Base-by-base conservation (phyloP, 2,329 filamentous ascomycete species). In the Truncatella angustata region DNA sequence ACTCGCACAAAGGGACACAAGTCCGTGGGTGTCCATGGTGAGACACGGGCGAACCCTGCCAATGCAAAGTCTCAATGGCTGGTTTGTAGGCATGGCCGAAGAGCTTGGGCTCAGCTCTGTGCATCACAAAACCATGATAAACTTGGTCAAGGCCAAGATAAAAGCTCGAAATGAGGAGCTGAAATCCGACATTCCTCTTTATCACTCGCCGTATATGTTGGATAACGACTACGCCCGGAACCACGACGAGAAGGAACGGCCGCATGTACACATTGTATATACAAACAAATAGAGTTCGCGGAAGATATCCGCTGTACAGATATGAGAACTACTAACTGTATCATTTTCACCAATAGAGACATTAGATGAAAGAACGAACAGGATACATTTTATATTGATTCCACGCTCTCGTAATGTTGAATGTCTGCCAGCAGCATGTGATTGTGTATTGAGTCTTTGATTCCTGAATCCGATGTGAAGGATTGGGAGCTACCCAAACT, bases 1-100 rank as follows among this genome's bases (percentile, higher is more conserved):
- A 82, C 11, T 74, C 75, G 11, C 70, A 79, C 51, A 82, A 85
- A 48, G 73, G 77, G 5, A 68, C 70, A 7, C 61, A 68, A 89
- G 84, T 61, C 79, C 76, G 18, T 91, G 96, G 84, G 73, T 89
- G 5, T 77, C 80, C 49, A 83, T 87, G 61, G 74, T 92, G 11
- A 72, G 81, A 10, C 67, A 70, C 1, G 87, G 88, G 1, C 72
- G 73, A 55, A 71, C 76, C 53, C 91, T 90, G 0, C 91, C 96
- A 62, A 81, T 97, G 36, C 83, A 92, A 42, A 96, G 87, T 63
- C 81, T 93, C 59, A 97, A 95, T 66, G 93, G 92, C 1, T 99
- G 93, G 72, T 87, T 99, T 54, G 78, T 95, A 28, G 78, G 75
- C 47, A 80, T 87, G 36, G 94, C 88, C 0, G 78, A 82, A 60